Conservation (phyloP, 2,329 filamentous ascomycete genomes). For the Elsinoe batatas region DNA sequence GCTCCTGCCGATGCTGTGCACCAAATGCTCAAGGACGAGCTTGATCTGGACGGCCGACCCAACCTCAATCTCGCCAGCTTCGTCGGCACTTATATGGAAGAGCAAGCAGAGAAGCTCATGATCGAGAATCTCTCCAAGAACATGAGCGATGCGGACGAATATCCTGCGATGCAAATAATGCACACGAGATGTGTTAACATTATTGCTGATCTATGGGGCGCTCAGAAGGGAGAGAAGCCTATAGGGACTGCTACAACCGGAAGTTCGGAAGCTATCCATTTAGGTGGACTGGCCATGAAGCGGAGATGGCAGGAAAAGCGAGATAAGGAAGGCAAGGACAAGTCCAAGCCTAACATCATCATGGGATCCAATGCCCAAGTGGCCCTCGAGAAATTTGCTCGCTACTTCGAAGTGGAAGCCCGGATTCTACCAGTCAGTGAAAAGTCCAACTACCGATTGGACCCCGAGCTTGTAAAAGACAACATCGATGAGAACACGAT, state of each 20-base stretch:
- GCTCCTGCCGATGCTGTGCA: conserved; percentile 54
- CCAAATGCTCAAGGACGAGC: conserved; percentile 48
- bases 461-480: conserved; percentile 53
- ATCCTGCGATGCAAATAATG: conserved; percentile 42
- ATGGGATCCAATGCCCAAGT: conserved; percentile 68
- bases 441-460: conserved; percentile 51
- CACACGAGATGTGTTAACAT: conserved; percentile 61
- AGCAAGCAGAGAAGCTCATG: conserved; percentile 52
- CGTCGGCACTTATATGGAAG: conserved; percentile 63
- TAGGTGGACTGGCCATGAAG: conserved; percentile 65
- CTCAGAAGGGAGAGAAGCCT: conserved; percentile 51
- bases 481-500: conserved; percentile 69
- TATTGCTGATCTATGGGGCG: conserved; percentile 56
- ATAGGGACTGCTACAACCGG: conserved; percentile 62
- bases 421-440: conserved; percentile 53
- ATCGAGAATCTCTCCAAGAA: conserved; percentile 61
- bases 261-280: conserved; percentile 60
- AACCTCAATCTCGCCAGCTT: conserved; percentile 62
- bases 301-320: conserved; percentile 61
- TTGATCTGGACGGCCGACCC: conserved; percentile 55
- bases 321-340: conserved; percentile 51
- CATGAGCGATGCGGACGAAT: conserved; percentile 60
- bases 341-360: conserved; percentile 57
- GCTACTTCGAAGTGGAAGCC: conserved; percentile 65
- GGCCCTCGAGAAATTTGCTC: conserved; percentile 60